Evolutionary conservation across 495 filamentous ascomycete genomes (phyloP), one percentile per base, ranked within the genome.

Genomic region (Talaromyces proteolyticus): DNA sequence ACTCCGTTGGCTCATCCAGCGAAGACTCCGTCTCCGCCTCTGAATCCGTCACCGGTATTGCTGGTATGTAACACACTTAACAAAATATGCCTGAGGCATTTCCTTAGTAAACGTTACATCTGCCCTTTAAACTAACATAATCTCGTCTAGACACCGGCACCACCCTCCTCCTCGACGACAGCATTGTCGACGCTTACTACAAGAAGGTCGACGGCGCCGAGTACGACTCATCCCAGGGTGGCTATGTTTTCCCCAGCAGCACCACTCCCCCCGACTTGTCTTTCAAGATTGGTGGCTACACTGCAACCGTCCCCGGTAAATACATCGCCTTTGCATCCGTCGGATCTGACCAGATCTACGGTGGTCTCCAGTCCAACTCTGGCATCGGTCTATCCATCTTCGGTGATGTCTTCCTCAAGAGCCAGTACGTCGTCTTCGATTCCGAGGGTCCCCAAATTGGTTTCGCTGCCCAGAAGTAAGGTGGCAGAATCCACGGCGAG

Each of bases 331-430:
- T 79, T 58, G 72, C 70, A 0, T 5, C n/a, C 14, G 24, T 64
- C 69, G 21, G 14, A 5, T 62, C 61, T 40, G 65, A 73, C 47
- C 73, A 63, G 39, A 73, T 57, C 47, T 82, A 71, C 57, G 85
- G 85, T 42, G 78, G 79, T n/a, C 72, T 88, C 52, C 84, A 87
- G 68, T 63, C 62, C 47, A 79, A 84, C 64, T 64, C 68, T 11
- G 81, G 80, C 45, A 71, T 88, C 20, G 78, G 73, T 19, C 79
- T 88, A 57, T 75, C 76, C 50, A 89, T 93, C 63, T 82, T 84
- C 46, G 87, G 87, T 37, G 87, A 91, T 50, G 75, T 89, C 42
- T 88, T 87, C 57, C 76, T 92, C 52, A 90, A 91, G 74, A 76
- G 78, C 51, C 81, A 87, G 54, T 89, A 85, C 58, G 86, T 84